Base-by-base conservation (phyloP, 305 asterid species). In the Fraxinus angustifolia region DNA sequence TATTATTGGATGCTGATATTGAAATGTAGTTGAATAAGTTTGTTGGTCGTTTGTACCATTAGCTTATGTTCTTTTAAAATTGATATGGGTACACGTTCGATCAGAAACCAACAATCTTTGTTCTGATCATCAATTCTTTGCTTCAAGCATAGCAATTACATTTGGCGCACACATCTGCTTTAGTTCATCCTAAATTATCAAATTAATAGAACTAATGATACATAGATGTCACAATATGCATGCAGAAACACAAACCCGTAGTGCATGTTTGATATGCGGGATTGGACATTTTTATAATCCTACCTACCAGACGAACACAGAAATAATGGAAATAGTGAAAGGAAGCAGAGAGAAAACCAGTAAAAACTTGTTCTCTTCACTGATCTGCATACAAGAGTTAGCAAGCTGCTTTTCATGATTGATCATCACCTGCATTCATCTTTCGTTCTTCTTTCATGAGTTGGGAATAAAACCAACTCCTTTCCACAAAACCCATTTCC, bases 181-280 rank as follows among this genome's bases (percentile, higher is more conserved):
- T 78, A 91, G 82, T 68, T 85, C 42, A 45, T 85, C 86, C 93
- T 91, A 90, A 84, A 87, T 71, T 78, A 80, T 6, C 35, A 73
- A 17, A 77, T 16, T 42, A 74, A 70, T 28, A 2, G 48, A 72
- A 11, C 79, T 81, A 60, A 45, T 70, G 19, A 40, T 31, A 56
- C 62, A 34, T 16, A 40, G 45, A 82, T 56, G 26, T 31, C 12
- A 30, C 17, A 4, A 34, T 71, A 33, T 48, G 68, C 42, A 76
- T 21, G 42, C 30, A 68, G 26, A 48, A 53, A 26, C 23, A 50
- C 58, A 14, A 14, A 48, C 45, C 12, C 56, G 30, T 14, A 19
- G 10, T 58, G 31, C 30, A 58, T 21, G 70, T 58, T 58, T 58
- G 62, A 53, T n/a, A 53, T n/a, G 8, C 8, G 4, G 62, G 3